Evolutionary conservation across 768 basidiomycete genomes (phyloP), one percentile per base, ranked within the genome.

Genomic region (Lactarius deliciosus): DNA sequence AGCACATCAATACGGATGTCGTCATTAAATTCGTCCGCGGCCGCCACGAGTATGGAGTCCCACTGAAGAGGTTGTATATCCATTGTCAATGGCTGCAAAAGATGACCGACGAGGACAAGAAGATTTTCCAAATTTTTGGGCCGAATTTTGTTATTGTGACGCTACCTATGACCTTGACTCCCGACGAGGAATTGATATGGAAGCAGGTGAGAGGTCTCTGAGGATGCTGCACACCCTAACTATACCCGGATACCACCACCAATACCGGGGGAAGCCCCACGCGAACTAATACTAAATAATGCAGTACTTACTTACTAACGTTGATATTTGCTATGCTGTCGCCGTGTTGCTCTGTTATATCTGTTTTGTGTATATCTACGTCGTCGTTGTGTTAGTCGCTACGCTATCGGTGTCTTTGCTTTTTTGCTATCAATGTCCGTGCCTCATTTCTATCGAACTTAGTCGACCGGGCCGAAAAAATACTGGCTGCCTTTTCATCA

Each of bases 41-140:
- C 45, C 60, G 68, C 57, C 38, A 13, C 25, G 65, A 20, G 40
- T 25, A 36, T 28, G 61, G 50, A 22, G 34, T 54, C 5, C 68
- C 68, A 38, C 43, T 67, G n/a, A 58, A 47, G 18, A 67, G 18
- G 28, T 47, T 69, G n/a, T 69, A 67, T 56, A 55, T 69, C n/a
- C 36, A 62, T 13, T 34, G 47, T 10, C 22, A 62, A 18, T 63
- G 61, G 68, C 5, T 47, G 34, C 38, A 57, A n/a, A 57, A 11
- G 16, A 59, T 69, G 41, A 60, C 8, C 1, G 9, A 55, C 28
- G 13, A 55, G n/a, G 68, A 59, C n/a, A 61, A 25, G 60, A 43
- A 11, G 34, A 34, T 30, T 15, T 28, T 69, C 28, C n/a, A 56
- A 43, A 3, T 30, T 4, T 45, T 59, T 22, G 65, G 20, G 15